Percentiles rank a stretch among this genome's conserved stretches.
These are phyloP conservation scores for Tricholoma furcatifolium DNA, from an alignment of 768 basidiomycete genomes.

Conservation along the genomic window DNA sequence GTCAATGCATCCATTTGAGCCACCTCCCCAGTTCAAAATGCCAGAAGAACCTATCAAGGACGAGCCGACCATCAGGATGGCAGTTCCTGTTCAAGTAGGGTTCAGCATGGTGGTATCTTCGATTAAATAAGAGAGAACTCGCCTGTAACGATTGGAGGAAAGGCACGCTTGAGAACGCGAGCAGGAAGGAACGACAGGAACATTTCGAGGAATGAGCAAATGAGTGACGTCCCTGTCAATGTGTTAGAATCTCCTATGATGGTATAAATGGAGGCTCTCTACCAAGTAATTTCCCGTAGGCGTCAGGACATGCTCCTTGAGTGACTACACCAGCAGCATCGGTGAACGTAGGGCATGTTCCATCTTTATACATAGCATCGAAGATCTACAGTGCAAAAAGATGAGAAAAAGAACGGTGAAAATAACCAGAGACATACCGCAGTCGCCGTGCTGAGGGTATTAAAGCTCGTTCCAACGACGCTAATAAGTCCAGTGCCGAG, in stretches of 20 bases:
- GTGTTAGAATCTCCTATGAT: not conserved
- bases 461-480: conserved; percentile 81
- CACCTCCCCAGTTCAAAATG: conserved; percentile 81
- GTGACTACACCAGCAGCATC: conserved; percentile 58
- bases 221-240: conserved; percentile 62
- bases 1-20: conserved; percentile 65
- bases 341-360: conserved; percentile 66
- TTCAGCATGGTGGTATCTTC: not conserved
- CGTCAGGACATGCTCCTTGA: conserved; percentile 69
- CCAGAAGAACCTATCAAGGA: conserved; percentile 75
- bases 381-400: conserved; percentile 52
- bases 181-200: conserved; percentile 72
- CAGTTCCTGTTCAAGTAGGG: conserved; percentile 48
- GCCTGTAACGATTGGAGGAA: conserved; percentile 83
- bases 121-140: conserved; percentile 1
- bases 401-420: not conserved
- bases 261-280: conserved; percentile 10
- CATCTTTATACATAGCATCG: conserved; percentile 72
- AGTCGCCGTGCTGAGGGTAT: conserved; percentile 72
- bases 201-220: conserved; percentile 83
- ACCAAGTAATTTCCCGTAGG: conserved; percentile 79
- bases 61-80: conserved; percentile 79
- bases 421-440: conserved; percentile 41
- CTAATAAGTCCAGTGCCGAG: conserved; percentile 80
- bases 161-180: conserved; percentile 58